Percentiles rank a stretch among this genome's conserved stretches.
phyloP scores from a whole-genome alignment of 306 rosid species.

The Pyrus communis region DNA sequence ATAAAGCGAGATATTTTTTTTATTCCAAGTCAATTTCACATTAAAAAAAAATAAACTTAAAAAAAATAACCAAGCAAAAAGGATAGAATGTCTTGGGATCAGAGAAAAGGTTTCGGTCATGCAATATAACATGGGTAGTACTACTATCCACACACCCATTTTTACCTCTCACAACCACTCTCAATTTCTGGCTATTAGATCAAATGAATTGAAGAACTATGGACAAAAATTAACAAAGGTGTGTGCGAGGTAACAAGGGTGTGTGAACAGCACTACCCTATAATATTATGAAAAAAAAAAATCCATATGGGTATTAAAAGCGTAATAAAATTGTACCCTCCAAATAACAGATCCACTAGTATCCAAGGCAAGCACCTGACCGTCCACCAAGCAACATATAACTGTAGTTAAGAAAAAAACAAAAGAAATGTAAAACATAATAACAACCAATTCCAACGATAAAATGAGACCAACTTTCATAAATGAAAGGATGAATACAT shows the following conservation, averaged over 20 bases:
- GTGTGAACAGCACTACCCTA: too few species aligned
- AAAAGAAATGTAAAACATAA: neutral
- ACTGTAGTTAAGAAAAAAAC: conserved; percentile 33
- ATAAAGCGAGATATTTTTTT: neutral
- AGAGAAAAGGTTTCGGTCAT: neutral
- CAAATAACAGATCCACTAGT: conserved; percentile 67
- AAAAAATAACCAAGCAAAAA: neutral
- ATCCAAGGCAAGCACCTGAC: conserved; percentile 63
- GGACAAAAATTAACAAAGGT: too few species aligned
- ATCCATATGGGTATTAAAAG: neutral
- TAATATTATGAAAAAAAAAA: neutral
- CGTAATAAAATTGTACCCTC: conserved; percentile 46
- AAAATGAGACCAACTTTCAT: neutral
- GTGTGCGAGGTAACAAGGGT: too few species aligned
- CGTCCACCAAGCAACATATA: conserved; percentile 85
- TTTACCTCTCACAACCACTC: too few species aligned
- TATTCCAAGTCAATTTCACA: neutral
- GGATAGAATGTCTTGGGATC: too few species aligned
- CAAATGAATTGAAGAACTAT: too few species aligned
- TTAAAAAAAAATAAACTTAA: neutral
- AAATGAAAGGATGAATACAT: conserved; percentile 6
- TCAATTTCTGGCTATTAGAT: too few species aligned
- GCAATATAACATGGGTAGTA: neutral
- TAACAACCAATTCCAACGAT: neutral
- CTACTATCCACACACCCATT: too few species aligned